Evolutionary conservation across 2,329 filamentous ascomycete genomes (phyloP), one percentile per base, ranked within the genome.

Genomic region (Fusarium mundagurra): DNA sequence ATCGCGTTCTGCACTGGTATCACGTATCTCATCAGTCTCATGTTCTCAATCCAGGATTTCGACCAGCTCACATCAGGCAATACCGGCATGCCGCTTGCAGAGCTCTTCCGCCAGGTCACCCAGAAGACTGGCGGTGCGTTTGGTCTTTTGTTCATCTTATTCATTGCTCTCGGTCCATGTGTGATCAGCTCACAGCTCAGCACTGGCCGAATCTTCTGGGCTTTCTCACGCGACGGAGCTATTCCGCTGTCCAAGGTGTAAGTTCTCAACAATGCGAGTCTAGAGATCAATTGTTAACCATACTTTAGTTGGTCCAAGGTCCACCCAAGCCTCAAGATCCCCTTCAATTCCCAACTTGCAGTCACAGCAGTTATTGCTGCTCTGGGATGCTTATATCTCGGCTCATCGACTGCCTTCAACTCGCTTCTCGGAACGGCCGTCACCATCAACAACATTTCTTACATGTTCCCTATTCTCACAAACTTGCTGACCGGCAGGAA

Each of bases 181-280:
- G 53, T 67, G 0, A n/a, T 67, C 3, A 67, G 65, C 39, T 67
- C 65, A 0, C 65, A 67, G n/a, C 45, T 67, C 2, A 67, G 65
- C 12, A 67, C 65, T 27, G 63, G 65, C 0, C 63, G 65, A 0
- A 60, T 67, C 3, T 67, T 67, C 33, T 67, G 65, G 65, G 65
- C 65, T 2, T 67, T 67, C 8, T 67, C 65, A 0, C 65, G 65
- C 1, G 65, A 67, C 4, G 65, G 65, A 2, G 65, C 65, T 0
- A 61, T 67, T 3, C 65, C 65, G 0, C 12, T 67, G 0, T 67
- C 53, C 12, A 60, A 29, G 4, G 3, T 57, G 64, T 58, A 50
- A 22, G 63, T 53, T 0, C 3, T 8, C 3, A 2, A 1, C 5
- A 1, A 7, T 9, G 0, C 4, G 6, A 4, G 8, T 31, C 2